phyloP scores from a whole-genome alignment of 768 basidiomycete genomes.

The Kwoniella sp. region DNA sequence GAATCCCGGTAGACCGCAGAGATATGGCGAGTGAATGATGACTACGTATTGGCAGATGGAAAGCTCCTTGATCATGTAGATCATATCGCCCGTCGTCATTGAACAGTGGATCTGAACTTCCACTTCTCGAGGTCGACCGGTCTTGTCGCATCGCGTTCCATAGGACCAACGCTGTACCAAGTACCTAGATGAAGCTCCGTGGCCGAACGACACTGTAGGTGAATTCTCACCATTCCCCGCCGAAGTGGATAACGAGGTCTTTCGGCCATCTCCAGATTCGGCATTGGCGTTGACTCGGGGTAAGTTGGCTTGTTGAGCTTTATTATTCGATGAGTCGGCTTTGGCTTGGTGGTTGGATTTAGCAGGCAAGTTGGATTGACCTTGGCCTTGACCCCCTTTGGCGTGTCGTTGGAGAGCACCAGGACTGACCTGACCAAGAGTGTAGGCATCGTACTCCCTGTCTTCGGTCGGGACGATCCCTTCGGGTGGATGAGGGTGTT shows the following conservation, averaged over 20 bases:
- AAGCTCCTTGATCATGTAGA: constrained; percentile 88
- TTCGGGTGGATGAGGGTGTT: constrained; percentile 70
- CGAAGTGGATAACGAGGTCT: neutral
- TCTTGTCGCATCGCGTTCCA: constrained; percentile 92
- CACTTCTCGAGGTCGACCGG: constrained; percentile 78
- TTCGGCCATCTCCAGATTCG: neutral
- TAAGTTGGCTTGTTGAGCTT: constrained; percentile 1
- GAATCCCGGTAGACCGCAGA: constrained; percentile 92
- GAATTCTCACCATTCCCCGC: constrained; percentile 53
- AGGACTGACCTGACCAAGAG: constrained; percentile 49
- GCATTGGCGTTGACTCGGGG: neutral
- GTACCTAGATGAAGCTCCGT: constrained; percentile 67
- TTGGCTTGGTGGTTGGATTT: neutral
- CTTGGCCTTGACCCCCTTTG: too few species aligned
- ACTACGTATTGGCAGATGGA: constrained; percentile 92
- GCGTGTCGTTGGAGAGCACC: constrained; percentile 63
- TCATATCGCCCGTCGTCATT: constrained; percentile 87
- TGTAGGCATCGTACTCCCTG: constrained; percentile 61
- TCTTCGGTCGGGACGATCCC: constrained; percentile 76
- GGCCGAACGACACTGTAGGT: constrained; percentile 32
- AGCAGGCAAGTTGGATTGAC: too few species aligned
- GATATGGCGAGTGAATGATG: constrained; percentile 88
- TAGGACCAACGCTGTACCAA: constrained; percentile 67
- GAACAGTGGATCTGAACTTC: constrained; percentile 99
- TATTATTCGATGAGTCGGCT: neutral